phyloP scores from a whole-genome alignment of 352 stramenopile genomes.

The Phytophthora hybrid region DNA sequence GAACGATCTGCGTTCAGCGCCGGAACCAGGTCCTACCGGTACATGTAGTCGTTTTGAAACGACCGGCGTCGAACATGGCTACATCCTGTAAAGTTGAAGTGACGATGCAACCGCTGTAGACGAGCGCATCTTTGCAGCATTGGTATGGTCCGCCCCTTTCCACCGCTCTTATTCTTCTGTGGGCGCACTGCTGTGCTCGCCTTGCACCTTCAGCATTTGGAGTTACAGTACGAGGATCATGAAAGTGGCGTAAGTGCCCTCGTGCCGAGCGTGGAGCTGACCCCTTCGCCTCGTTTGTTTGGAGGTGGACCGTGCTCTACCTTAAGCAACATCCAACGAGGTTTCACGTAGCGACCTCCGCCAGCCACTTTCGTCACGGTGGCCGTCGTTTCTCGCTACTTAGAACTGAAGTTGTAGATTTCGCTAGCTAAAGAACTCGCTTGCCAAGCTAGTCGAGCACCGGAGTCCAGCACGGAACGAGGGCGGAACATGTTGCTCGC shows the following conservation, averaged over 20 bases:
- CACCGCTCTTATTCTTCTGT: conserved; percentile 26
- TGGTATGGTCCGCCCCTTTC: conserved; percentile 22
- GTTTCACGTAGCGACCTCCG: background rate
- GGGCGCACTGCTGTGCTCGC: background rate
- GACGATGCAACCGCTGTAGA: conserved; percentile 3
- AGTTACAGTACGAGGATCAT: conserved; percentile 11
- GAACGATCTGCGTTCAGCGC: conserved; percentile 33
- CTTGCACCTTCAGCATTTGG: background rate
- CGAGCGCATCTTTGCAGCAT: conserved; percentile 8
- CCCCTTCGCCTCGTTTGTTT: background rate
- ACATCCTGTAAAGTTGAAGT: background rate
- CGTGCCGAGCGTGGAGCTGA: background rate
- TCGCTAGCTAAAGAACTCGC: background rate
- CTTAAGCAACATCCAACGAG: background rate
- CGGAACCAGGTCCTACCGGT: conserved; percentile 1
- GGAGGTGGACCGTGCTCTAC: background rate
- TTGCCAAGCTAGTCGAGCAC: background rate
- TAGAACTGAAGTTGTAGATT: background rate
- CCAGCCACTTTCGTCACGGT: conserved; percentile 14
- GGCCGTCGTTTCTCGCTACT: conserved; percentile 11
- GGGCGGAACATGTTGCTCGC: conserved; percentile 17
- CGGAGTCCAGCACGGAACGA: conserved; percentile 10
- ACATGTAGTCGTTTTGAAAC: conserved; percentile 25
- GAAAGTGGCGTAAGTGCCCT: conserved; percentile 18
- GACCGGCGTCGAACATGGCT: conserved; percentile 2